Evolutionary conservation across 2,329 filamentous ascomycete genomes (phyloP).

Genomic region (Trichoderma koningiopsis): DNA sequence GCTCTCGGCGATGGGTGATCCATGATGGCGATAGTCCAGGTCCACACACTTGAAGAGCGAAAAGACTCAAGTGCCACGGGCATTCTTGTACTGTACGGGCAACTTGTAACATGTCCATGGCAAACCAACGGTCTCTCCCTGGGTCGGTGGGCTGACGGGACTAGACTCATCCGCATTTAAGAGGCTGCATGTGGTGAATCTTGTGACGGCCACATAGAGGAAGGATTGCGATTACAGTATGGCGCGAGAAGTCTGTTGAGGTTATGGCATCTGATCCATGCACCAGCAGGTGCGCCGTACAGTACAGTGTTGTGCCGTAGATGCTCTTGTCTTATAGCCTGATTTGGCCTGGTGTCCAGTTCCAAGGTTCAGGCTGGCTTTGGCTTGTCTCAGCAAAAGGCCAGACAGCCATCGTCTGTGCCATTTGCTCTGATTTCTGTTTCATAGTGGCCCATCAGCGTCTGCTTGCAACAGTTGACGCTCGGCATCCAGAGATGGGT

Average conservation of each 20-base stretch:
- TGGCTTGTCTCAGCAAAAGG: background rate
- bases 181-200: slow-evolving; percentile 18
- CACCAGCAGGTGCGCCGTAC: background rate
- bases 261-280: background rate
- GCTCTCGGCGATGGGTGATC: background rate
- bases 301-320: background rate
- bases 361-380: background rate
- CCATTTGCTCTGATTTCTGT: background rate
- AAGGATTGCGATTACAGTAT: background rate
- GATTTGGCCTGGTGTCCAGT: background rate
- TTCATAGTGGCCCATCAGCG: slow-evolving; percentile 1
- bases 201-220: background rate
- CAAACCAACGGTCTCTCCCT: slow-evolving; percentile 1
- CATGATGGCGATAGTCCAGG: background rate
- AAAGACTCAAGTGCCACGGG: background rate
- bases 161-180: slow-evolving; percentile 9
- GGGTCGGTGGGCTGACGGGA: background rate
- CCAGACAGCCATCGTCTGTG: background rate
- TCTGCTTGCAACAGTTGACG: background rate
- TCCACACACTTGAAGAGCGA: background rate
- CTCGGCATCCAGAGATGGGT: background rate
- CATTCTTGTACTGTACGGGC: background rate
- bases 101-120: background rate
- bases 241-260: background rate
- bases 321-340: background rate